Base-by-base conservation (phyloP, 805 yeast genomes). In the Yarrowia sp. region DNA sequence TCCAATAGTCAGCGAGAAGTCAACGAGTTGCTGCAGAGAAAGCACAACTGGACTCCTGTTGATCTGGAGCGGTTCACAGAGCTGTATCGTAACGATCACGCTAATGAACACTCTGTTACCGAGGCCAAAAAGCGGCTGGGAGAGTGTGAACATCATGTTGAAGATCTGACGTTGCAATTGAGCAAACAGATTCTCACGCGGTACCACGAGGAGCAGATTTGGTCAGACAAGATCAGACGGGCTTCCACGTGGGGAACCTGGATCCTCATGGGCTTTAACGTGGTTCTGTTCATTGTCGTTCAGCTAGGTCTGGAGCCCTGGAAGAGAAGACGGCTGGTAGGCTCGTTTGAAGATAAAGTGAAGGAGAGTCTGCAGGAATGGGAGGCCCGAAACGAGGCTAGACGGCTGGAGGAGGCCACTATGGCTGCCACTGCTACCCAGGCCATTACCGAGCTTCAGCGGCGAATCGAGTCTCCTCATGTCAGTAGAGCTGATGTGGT, bases 191-290 rank as follows among this genome's bases (percentile, higher is more conserved):
- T 95, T 17, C 81, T 94, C 74, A 87, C 92, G 1, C 81, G 98
- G 72, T 95, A 95, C 74, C 97, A 94, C 70, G 98, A 95, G 76
- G 99, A 95, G 74, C 98, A 95, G 77, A 86, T 95, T 9, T 95
- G 99, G 98, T 91, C 97, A 1, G 99, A 95, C 78, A 93, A 93
- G 77, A 95, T 95, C 69, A 82, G 99, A 70, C 85, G 93, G 71
- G 92, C 96, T 6, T 91, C 97, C 7, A 93, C 98, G 0, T 95
- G 97, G 96, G 99, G 98, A 2, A 95, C 99, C 0, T 87, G 95
- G 83, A 79, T 88, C 4, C 81, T 95, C 50, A 92, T 93, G 96
- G 95, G 92, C 0, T 84, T 92, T 70, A 95, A 95, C 79, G 83
- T 94, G 33, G 64, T 90, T 9, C 77, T 96, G 34, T 92, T 95